Conservation (phyloP, 768 basidiomycete genomes). For the Psilocybe azurescens region DNA sequence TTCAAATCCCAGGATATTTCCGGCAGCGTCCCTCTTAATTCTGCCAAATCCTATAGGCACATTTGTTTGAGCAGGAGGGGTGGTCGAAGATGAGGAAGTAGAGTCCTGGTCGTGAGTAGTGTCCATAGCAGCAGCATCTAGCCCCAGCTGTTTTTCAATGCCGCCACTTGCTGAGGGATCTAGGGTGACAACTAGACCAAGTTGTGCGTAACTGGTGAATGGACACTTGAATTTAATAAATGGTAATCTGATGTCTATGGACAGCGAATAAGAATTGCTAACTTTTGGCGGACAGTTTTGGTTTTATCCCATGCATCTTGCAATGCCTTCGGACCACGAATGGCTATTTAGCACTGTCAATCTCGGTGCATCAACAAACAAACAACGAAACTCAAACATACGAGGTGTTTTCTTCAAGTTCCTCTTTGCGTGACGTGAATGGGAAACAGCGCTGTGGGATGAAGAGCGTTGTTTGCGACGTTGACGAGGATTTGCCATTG, state of each 20-base stretch:
- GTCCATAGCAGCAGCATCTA: constrained; percentile 21
- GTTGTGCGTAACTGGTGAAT: constrained; percentile 66
- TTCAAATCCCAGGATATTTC: constrained; percentile 76
- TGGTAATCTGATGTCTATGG: neutral
- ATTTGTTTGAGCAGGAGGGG: constrained; percentile 23
- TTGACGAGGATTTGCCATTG: constrained; percentile 95
- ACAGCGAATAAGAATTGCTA: constrained; percentile 29
- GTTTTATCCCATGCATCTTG: constrained; percentile 87
- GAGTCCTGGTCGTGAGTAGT: constrained; percentile 13
- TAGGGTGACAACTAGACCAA: constrained; percentile 75
- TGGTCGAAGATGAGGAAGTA: constrained; percentile 15
- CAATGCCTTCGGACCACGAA: constrained; percentile 81
- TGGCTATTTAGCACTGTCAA: constrained; percentile 48
- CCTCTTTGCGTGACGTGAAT: constrained; percentile 75
- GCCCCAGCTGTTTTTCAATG: constrained; percentile 48
- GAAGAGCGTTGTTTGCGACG: constrained; percentile 84
- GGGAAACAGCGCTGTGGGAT: constrained; percentile 73
- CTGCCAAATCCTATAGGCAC: constrained; percentile 75
- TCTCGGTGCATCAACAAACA: constrained; percentile 2
- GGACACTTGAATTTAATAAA: constrained; percentile 5
- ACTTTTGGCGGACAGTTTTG: constrained; percentile 95
- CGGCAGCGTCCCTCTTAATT: constrained; percentile 81
- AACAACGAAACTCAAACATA: constrained; percentile 36
- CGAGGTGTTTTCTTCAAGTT: constrained; percentile 81
- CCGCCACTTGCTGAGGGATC: constrained; percentile 76